Base-by-base conservation (phyloP, 2,329 filamentous ascomycete species). In the Ambrosiella beaveri region DNA sequence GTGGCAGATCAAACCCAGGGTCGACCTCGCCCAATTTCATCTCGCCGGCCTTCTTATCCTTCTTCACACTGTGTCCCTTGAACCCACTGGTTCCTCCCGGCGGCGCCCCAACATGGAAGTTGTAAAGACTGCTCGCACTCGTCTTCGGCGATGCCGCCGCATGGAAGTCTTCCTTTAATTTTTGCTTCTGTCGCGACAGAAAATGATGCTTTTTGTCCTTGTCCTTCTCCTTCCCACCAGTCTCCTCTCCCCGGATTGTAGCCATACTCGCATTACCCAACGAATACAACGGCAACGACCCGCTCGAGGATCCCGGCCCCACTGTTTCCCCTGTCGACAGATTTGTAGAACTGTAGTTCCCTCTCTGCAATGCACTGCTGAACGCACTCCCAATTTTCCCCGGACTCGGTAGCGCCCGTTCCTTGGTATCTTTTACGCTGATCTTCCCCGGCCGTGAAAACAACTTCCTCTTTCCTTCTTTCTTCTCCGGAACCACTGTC, bases 191-290 rank as follows among this genome's bases (percentile, higher is more conserved):
- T 44, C 86, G 76, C 7, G 85, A 88, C 57, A 91, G 67, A 63
- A 91, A 90, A 65, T 90, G 82, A 64, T 89, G 86, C 63, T 85
- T 86, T 71, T 85, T 86, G 64, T 86, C 82, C 69, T 86, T 86
- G 60, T 86, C 82, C 64, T 83, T 84, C 15, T 67, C 69, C 64
- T 83, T 84, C 13, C 66, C 68, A 61, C 74, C 75, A 61, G 74
- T 74, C 53, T 74, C 73, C 2, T 66, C 71, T 5, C 72, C 69
- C n/a, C 86, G 79, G 59, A 91, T 81, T 0, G 86, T 90, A 1
- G 84, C 84, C 0, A 84, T 81, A 0, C 85, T 89, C 0, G 82
- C 85, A 67, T 91, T 91, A n/a, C 77, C 80, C 39, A 84, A 75
- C 56, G 74, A 86, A 67, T 90, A 91, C 39, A 90, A 73, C 0